Evolutionary conservation across 192 early-diverging fungal species (phyloP).

Genomic region (Physocladia obscura): DNA sequence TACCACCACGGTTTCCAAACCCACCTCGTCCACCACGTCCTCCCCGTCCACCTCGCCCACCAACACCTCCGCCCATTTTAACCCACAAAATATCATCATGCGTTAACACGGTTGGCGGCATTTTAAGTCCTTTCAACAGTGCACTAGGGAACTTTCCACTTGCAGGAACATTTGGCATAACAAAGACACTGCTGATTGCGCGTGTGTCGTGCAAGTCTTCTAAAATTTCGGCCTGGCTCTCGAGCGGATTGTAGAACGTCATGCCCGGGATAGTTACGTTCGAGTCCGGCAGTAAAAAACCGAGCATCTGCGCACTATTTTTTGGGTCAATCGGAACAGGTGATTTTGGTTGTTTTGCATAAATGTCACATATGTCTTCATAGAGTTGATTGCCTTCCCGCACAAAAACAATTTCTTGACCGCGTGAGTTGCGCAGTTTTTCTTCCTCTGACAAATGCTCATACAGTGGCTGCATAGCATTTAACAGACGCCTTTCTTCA

Average conservation of each 20-base stretch:
- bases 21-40: slow-evolving; percentile 22
- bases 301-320: slow-evolving; percentile 31
- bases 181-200: slow-evolving; percentile 41
- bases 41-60: slow-evolving; percentile 31
- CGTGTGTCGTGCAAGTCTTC: slow-evolving; percentile 41
- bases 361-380: slow-evolving; percentile 46
- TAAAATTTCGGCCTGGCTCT: slow-evolving; percentile 23
- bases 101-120: slow-evolving; percentile 25
- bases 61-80: slow-evolving; percentile 34
- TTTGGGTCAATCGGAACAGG: slow-evolving; percentile 37
- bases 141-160: slow-evolving; percentile 34
- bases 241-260: slow-evolving; percentile 49
- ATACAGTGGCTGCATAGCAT: slow-evolving; percentile 69
- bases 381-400: slow-evolving; percentile 34
- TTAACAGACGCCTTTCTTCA: slow-evolving; percentile 80
- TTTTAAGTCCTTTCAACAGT: slow-evolving; percentile 22
- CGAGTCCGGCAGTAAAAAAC: slow-evolving; percentile 43
- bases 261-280: slow-evolving; percentile 47
- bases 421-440: slow-evolving; percentile 37
- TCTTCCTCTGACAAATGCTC: slow-evolving; percentile 45
- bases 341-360: slow-evolving; percentile 22
- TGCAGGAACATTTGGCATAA: slow-evolving; percentile 40
- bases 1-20: slow-evolving; percentile 13
- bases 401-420: slow-evolving; percentile 44
- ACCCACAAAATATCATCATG: slow-evolving; percentile 43